phyloP scores from a whole-genome alignment of 2,329 filamentous ascomycete genomes.

The Didymella arachidicola region DNA sequence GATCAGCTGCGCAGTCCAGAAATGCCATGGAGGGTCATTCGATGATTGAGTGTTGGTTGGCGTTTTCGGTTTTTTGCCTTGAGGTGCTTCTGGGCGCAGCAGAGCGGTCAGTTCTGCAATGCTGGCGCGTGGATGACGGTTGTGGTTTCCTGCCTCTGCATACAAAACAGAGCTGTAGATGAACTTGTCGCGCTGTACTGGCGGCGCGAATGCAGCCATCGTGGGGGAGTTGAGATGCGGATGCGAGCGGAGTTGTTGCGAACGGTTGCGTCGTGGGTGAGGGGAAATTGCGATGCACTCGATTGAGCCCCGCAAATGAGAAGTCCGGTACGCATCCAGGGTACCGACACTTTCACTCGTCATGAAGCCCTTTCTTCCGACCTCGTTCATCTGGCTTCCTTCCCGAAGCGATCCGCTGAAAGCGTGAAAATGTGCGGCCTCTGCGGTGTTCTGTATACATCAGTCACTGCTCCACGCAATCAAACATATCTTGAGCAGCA shows the following conservation, averaged over 20 bases:
- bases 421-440: background rate
- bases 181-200: constrained; percentile 38
- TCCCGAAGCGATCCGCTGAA: background rate
- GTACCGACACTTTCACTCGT: background rate
- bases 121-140: constrained; percentile 42
- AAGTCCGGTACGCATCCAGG: background rate
- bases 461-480: background rate
- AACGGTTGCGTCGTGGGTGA: background rate
- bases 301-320: background rate
- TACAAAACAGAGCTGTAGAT: constrained; percentile 42
- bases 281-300: background rate
- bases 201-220: constrained; percentile 44
- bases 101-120: constrained; percentile 36
- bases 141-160: constrained; percentile 42
- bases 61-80: constrained; percentile 16
- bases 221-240: background rate
- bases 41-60: constrained; percentile 7
- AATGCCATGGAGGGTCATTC: constrained; percentile 65
- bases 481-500: too few species aligned
- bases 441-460: background rate
- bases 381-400: background rate
- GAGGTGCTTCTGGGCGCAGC: constrained; percentile 36
- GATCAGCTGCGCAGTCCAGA: constrained; percentile 60
- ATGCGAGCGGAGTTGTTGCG: background rate
- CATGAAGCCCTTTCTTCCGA: background rate